A percentile compares a stretch with the other conserved stretches of the same genome.
Conservation (phyloP, 805 yeast genomes). For the Kodamaea neixiangensis region DNA sequence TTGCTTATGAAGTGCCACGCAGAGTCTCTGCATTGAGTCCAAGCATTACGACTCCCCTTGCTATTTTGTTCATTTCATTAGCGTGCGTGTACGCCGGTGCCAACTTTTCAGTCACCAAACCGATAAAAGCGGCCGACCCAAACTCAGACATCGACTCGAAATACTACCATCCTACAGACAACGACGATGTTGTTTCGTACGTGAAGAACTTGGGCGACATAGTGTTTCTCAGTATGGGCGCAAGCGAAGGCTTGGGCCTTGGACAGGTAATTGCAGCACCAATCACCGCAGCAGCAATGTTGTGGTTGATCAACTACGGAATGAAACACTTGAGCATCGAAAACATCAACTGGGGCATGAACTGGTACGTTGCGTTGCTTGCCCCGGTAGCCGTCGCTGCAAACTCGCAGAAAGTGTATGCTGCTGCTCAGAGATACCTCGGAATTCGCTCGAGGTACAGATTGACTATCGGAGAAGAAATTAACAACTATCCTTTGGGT, state of each 20-base stretch:
- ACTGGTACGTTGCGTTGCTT: constrained; percentile 34
- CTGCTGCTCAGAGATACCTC: constrained; percentile 18
- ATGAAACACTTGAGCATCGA: constrained; percentile 33
- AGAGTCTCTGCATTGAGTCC: background rate
- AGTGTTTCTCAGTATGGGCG: constrained; percentile 10
- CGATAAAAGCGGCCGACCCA: constrained; percentile 26
- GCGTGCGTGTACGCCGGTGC: constrained; percentile 17
- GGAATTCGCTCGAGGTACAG: constrained; percentile 37
- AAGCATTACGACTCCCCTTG: background rate
- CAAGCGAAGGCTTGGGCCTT: constrained; percentile 11
- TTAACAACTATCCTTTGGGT: constrained; percentile 39
- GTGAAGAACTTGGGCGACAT: constrained; percentile 12
- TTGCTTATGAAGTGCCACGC: background rate
- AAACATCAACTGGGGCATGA: constrained; percentile 32
- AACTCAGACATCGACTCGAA: constrained; percentile 15
- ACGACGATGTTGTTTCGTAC: constrained; percentile 19
- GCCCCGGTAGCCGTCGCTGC: constrained; percentile 32
- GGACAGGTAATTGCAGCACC: constrained; percentile 45
- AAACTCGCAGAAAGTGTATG: constrained; percentile 18
- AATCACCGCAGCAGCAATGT: constrained; percentile 39
- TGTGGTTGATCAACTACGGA: constrained; percentile 40
- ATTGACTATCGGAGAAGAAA: constrained; percentile 43
- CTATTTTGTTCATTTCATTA: constrained; percentile 2
- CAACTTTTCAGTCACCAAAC: constrained; percentile 24
- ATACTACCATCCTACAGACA: constrained; percentile 26